Evolutionary conservation across 441 rosid genomes (phyloP), one percentile per base, ranked within the genome.

Genomic region (Bruguiera hainesii): DNA sequence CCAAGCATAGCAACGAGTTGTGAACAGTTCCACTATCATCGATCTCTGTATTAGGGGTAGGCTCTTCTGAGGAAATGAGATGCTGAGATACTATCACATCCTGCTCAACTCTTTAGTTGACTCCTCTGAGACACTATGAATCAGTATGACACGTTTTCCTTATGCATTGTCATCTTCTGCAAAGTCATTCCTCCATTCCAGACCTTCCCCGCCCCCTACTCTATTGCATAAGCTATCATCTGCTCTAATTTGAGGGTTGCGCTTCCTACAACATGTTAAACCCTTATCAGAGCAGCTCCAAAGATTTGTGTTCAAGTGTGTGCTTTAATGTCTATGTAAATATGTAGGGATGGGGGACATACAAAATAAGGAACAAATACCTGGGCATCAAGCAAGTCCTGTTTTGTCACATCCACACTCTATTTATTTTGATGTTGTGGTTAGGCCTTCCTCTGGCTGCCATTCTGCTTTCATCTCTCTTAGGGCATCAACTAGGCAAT

Each of bases 1-100:
- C 97, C 94, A 58, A 96, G 89, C 98, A 89, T 87, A 60, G 86
- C 87, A 75, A 93, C 96, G 69, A 96, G 93, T 79, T 90, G 97
- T 84, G 97, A 59, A 86, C 98, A 66, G 96, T 87, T 73, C 94
- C 98, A 68, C 66, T 78, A 73, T 84, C 89, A 78, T 80, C 81
- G 53, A 73, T 86, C 61, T 68, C 85, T 77, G 74, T 81, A 68
- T 75, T 78, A 69, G 70, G 63, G 55, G 80, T 65, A 61, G 83
- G 79, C 71, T 75, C 80, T 64, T 80, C 80, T 39, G 84, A 79
- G 31, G 84, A 55, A 53, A 73, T 57, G 63, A 73, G 85, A 83
- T 80, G 87, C 65, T 80, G 81, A 74, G 82, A 77, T 63, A 57
- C 70, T 16, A 64, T 50, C 68, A 63, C 58, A 57, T 80, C 76